These are phyloP conservation scores for Halophytophthora batemanensis DNA, from an alignment of 352 stramenopile genomes.

Conservation along the genomic window DNA sequence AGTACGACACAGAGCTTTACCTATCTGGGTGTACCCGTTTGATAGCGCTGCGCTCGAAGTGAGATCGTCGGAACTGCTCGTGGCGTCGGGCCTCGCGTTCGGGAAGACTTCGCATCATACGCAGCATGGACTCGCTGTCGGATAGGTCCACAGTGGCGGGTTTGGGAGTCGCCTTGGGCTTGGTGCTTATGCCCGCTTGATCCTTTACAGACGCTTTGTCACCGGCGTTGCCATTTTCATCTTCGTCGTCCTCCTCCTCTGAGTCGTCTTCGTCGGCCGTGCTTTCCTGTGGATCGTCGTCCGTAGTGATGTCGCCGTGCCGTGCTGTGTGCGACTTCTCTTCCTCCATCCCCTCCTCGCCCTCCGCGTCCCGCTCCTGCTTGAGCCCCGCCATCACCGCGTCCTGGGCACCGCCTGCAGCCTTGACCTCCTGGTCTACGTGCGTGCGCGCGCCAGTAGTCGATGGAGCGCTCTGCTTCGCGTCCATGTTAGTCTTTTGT, in stretches of 20 bases:
- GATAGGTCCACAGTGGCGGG: constrained; percentile 42
- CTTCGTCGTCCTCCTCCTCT: constrained; percentile 43
- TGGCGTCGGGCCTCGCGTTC: constrained; percentile 65
- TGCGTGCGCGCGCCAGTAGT: neutral
- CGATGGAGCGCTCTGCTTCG: neutral
- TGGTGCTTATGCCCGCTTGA: constrained; percentile 19
- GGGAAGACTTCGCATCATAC: constrained; percentile 64
- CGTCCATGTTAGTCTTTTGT: no score
- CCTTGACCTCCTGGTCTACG: neutral
- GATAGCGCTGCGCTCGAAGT: constrained; percentile 81
- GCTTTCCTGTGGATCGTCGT: constrained; percentile 44
- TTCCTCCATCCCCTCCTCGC: constrained; percentile 36
- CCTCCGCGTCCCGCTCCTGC: constrained; percentile 36
- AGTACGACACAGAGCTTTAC: constrained; percentile 18
- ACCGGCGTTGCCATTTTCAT: constrained; percentile 23
- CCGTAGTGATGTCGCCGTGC: constrained; percentile 42
- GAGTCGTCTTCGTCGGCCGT: constrained; percentile 50
- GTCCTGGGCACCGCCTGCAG: constrained; percentile 10
- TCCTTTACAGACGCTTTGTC: constrained; percentile 35
- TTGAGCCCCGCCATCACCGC: constrained; percentile 29
- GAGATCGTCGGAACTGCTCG: constrained; percentile 79
- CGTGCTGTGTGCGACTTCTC: constrained; percentile 12
- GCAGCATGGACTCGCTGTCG: constrained; percentile 68
- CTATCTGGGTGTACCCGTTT: constrained; percentile 73
- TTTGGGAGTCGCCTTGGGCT: constrained; percentile 4